A percentile compares a stretch with the other conserved stretches of the same genome.
These are phyloP conservation scores for Phytophthora macrochlamydospora DNA, from an alignment of 352 stramenopile genomes.

Conservation along the genomic window DNA sequence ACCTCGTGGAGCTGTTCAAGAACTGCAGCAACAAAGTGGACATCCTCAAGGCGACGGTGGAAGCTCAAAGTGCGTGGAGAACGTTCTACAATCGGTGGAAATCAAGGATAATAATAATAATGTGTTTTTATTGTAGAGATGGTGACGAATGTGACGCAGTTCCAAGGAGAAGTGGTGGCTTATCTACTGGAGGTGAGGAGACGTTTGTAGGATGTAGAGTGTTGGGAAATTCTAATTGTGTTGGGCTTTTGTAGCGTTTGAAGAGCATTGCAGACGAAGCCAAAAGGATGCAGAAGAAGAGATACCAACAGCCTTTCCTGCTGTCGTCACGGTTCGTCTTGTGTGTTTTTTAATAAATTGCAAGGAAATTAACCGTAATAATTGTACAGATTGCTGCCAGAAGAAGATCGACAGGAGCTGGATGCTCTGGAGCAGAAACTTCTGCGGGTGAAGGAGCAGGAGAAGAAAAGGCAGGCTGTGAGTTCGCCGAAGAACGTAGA, in stretches of 20 bases:
- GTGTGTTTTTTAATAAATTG: no score
- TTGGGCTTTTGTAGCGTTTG: constrained; percentile 43
- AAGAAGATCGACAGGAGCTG: constrained; percentile 59
- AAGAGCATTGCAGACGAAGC: constrained; percentile 63
- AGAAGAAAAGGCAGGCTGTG: constrained; percentile 29
- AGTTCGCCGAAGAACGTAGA: constrained; percentile 9
- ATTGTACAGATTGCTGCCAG: constrained; percentile 53
- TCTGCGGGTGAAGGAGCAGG: constrained; percentile 23
- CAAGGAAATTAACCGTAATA: not conserved
- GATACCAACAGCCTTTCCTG: constrained; percentile 70
- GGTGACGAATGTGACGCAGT: constrained; percentile 36
- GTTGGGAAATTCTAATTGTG: not conserved
- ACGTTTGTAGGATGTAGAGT: not conserved
- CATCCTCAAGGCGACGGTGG: constrained; percentile 46
- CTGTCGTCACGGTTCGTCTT: constrained; percentile 54
- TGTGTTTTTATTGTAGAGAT: not conserved
- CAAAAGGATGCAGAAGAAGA: constrained; percentile 80
- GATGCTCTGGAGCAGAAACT: constrained; percentile 58
- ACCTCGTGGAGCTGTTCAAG: constrained; percentile 77
- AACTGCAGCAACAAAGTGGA: constrained; percentile 70
- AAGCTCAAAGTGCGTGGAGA: constrained; percentile 30
- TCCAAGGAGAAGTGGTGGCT: constrained; percentile 74
- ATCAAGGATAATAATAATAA: no score
- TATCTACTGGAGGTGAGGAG: constrained; percentile 65
- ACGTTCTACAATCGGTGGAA: no score